Evolutionary conservation across 805 yeast genomes (phyloP).

Genomic region (Cyberlindnera euphorbiae): DNA sequence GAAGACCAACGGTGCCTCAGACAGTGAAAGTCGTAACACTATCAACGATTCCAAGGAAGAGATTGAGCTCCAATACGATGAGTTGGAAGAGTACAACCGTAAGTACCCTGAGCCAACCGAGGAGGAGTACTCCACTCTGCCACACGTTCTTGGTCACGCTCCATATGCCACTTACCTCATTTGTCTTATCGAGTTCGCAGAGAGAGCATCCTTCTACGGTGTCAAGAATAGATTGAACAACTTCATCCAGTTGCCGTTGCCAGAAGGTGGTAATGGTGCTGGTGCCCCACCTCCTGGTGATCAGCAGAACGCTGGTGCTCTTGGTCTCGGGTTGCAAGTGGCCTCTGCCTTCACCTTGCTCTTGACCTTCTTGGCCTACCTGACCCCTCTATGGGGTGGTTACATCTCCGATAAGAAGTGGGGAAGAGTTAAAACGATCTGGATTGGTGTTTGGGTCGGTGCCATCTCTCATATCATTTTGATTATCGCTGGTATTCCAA

Average conservation of each 20-base stretch:
- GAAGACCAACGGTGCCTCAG: too few species aligned
- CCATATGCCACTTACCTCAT: conserved; percentile 47
- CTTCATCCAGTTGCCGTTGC: conserved; percentile 58
- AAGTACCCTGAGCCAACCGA: conserved; percentile 38
- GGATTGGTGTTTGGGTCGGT: conserved; percentile 54
- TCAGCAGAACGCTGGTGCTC: conserved; percentile 42
- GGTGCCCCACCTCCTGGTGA: conserved; percentile 23
- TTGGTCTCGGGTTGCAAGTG: conserved; percentile 53
- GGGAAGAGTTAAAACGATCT: conserved; percentile 70
- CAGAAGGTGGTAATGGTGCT: conserved; percentile 34
- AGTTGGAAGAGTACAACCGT: conserved; percentile 12
- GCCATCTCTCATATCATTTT: conserved; percentile 58
- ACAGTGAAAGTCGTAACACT: too few species aligned
- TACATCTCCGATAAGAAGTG: conserved; percentile 67
- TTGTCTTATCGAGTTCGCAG: conserved; percentile 70
- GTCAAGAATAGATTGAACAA: conserved; percentile 72
- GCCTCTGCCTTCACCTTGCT: conserved; percentile 71
- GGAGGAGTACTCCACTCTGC: conserved; percentile 33
- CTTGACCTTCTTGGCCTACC: conserved; percentile 78
- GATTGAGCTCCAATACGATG: conserved; percentile 3
- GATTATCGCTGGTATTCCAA: conserved; percentile 65
- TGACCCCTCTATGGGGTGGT: conserved; percentile 76
- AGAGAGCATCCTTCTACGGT: conserved; percentile 79
- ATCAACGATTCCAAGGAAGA: conserved; percentile 1
- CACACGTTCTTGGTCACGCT: conserved; percentile 41